Evolutionary conservation across 345 rosid species (phyloP).

Genomic region (Clarkia xantiana): DNA sequence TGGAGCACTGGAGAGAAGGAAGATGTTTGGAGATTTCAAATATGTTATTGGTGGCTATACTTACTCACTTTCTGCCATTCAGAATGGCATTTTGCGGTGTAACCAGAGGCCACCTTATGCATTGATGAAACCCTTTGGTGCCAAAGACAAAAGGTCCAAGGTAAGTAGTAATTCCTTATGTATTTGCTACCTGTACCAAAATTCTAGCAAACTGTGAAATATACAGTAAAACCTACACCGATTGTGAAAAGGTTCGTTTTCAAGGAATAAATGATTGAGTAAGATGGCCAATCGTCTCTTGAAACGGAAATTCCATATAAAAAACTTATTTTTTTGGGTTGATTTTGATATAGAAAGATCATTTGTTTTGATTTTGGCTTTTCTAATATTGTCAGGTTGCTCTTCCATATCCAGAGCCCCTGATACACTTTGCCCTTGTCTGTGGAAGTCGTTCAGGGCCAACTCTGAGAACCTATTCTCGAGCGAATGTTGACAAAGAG

Average conservation of each 20-base stretch:
- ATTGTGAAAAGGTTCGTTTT: no score
- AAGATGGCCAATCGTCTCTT: no score
- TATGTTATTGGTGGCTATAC: constrained; percentile 65
- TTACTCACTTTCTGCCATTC: constrained; percentile 72
- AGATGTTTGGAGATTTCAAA: constrained; percentile 59
- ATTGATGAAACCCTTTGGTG: constrained; percentile 63
- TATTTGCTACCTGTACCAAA: neutral
- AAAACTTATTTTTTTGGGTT: no score
- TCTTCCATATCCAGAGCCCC: constrained; percentile 59
- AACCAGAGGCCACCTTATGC: constrained; percentile 70
- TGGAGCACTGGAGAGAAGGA: constrained; percentile 61
- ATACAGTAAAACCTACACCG: no score
- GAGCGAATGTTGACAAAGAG: constrained; percentile 67
- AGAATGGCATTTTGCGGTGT: constrained; percentile 70
- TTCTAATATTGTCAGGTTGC: constrained; percentile 26
- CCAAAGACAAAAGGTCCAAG: constrained; percentile 51
- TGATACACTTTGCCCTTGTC: constrained; percentile 65
- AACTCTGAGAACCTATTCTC: constrained; percentile 57
- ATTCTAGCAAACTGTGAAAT: neutral
- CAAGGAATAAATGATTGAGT: no score
- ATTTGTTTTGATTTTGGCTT: neutral
- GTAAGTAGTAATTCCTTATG: constrained; percentile 11
- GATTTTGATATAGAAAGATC: no score
- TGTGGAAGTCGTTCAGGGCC: constrained; percentile 78
- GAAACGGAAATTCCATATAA: no score